Percentiles rank a stretch among this genome's conserved stretches.
Evolutionary conservation across 768 basidiomycete genomes (phyloP).

Genomic region (Filobasidium floriforme): DNA sequence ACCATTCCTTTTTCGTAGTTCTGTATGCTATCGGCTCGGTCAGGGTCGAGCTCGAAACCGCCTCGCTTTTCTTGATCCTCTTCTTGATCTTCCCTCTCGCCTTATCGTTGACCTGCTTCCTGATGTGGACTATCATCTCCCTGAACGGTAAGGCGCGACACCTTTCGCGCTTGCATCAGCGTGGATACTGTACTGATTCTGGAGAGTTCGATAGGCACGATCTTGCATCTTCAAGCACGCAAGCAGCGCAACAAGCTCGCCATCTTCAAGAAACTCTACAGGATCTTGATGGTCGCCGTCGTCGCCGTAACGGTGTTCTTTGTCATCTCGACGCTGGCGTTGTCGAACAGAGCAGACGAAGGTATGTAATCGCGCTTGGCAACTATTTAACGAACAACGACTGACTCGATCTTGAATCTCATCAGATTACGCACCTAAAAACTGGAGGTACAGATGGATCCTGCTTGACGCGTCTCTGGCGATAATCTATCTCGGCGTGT

Average conservation of each 20-base stretch:
- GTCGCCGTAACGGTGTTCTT: constrained; percentile 81
- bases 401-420: background rate
- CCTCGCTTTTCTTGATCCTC: constrained; percentile 72
- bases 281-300: constrained; percentile 74
- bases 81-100: constrained; percentile 90
- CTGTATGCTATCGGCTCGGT: constrained; percentile 93
- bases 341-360: constrained; percentile 85
- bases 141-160: constrained; percentile 59
- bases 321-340: constrained; percentile 79
- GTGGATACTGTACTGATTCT: background rate
- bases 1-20: constrained; percentile 49
- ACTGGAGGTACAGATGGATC: constrained; percentile 91
- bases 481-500: constrained; percentile 74
- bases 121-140: constrained; percentile 90
- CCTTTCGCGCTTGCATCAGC: background rate
- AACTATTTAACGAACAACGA: background rate
- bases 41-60: constrained; percentile 77
- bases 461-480: constrained; percentile 90
- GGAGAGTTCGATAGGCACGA: constrained; percentile 58
- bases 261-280: constrained; percentile 82
- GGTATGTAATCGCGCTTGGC: constrained; percentile 48
- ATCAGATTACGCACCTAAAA: constrained; percentile 79
- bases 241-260: constrained; percentile 77
- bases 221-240: constrained; percentile 70
- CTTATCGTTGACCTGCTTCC: constrained; percentile 88